A percentile compares a stretch with the other conserved stretches of the same genome.
phyloP scores from a whole-genome alignment of 495 filamentous ascomycete species.

The Penicillium herquei region DNA sequence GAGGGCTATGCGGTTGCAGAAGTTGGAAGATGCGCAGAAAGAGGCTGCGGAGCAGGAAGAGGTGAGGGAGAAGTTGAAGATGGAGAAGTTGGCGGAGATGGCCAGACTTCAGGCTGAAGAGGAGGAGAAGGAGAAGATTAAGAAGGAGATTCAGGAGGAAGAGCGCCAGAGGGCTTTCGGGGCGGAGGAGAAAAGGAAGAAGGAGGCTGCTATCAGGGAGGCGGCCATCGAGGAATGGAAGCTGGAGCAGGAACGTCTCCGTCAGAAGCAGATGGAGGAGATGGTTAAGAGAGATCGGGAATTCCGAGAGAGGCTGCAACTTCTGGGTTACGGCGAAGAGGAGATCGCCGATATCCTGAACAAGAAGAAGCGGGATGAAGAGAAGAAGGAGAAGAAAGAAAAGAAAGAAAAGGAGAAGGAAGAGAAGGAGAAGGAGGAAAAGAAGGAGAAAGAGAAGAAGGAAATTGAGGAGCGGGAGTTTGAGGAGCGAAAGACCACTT shows the following conservation, averaged over 20 bases:
- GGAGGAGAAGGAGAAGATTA: conserved; percentile 39
- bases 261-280: conserved; percentile 27
- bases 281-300: conserved; percentile 46
- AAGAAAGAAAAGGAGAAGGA: conserved; percentile 44
- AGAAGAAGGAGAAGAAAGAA: conserved; percentile 46
- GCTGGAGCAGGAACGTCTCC: conserved; percentile 48
- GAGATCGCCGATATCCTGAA: conserved; percentile 57
- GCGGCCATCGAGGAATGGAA: conserved; percentile 57
- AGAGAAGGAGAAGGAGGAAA: conserved; percentile 38
- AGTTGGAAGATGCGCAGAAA: conserved; percentile 31
- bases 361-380: conserved; percentile 55
- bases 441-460: conserved; percentile 3
- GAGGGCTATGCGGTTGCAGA: conserved; percentile 26
- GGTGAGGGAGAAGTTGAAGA: conserved; percentile 19
- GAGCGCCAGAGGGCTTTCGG: conserved; percentile 31
- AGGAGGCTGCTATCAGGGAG: conserved; percentile 50
- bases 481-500: conserved; percentile 51
- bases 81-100: conserved; percentile 28
- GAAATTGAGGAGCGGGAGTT: conserved; percentile 31
- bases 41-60: conserved; percentile 31
- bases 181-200: conserved; percentile 40
- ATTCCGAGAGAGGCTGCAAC: conserved; percentile 39
- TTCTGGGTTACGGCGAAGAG: conserved; percentile 40
- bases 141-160: conserved; percentile 37
- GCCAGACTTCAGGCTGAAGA: conserved; percentile 44